Base-by-base conservation (phyloP, 2,329 filamentous ascomycete species). In the Dothistroma pini region DNA sequence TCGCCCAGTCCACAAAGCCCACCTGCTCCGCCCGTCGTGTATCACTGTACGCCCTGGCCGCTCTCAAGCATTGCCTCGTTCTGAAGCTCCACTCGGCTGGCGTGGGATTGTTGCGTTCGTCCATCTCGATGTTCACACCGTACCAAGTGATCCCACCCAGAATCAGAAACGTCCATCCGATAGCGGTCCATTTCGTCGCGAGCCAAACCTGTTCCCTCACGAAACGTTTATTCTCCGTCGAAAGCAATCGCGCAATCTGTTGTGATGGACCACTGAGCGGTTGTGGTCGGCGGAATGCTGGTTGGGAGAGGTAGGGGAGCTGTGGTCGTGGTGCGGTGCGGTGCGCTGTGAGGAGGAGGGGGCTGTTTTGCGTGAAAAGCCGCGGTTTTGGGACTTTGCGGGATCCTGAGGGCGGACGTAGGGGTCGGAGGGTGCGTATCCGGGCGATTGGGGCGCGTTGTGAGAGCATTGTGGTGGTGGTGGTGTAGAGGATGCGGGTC, bases 81-180 rank as follows among this genome's bases (percentile, higher is more conserved):
- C 85, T 77, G 74, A 86, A 89, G 0, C 79, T 79, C 91, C 93
- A 97, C 73, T 96, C 93, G 29, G 84, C 83, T 0, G 93, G 93
- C 0, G 91, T 93, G 0, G 92, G 92, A 72, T 88, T 90, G 56
- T 84, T 80, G 53, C 88, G 83, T 77, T 97, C 92, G 50, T 90
- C 80, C 62, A 82, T 79, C 75, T 96, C 91, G 70, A 93, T 88
- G 71, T 89, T 82, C 38, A 91, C 72, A 16, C 87, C 87, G 64
- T 86, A 84, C 66, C 83, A 82, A 44, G 87, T 84, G 10, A 89
- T 78, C 44, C 84, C 78, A 48, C 86, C 75, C 61, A 88, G 83
- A 50, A 83, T 77, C 8, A 86, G 74, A 47, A 87, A 83, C 14
- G 86, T 83, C 81, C 87, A 93, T 47, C 90, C 75, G 31, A 84